A percentile compares a stretch with the other conserved stretches of the same genome.
phyloP scores from a whole-genome alignment of 2,329 filamentous ascomycete genomes.

The Thermoascus crustaceus region DNA sequence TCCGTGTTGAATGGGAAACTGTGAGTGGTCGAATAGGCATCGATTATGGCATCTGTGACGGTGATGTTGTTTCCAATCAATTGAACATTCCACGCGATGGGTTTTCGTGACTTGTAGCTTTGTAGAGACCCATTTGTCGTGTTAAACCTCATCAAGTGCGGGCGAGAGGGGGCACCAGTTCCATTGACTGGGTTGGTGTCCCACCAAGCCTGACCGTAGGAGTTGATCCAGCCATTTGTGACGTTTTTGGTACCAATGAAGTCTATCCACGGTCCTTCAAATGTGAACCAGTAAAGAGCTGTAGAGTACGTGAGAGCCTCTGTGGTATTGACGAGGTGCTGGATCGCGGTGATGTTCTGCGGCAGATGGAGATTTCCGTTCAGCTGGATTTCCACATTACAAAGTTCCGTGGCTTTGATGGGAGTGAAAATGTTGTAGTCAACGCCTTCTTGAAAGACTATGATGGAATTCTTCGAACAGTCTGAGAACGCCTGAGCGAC shows the following conservation, averaged over 20 bases:
- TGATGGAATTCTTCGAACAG: too few relatives aligned
- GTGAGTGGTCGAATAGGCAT: constrained; percentile 27
- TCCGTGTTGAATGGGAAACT: constrained; percentile 38
- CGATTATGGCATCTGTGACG: constrained; percentile 34
- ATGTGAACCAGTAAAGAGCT: constrained; percentile 30
- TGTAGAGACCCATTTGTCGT: constrained; percentile 29
- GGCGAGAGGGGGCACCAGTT: constrained; percentile 32
- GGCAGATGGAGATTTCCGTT: constrained; percentile 39
- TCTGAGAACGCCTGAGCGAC: too few relatives aligned
- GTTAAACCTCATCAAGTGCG: constrained; percentile 35
- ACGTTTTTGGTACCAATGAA: constrained; percentile 27
- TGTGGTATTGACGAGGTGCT: constrained; percentile 27
- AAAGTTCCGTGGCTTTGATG: constrained; percentile 32
- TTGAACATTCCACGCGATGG: constrained; percentile 37
- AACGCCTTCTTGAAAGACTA: constrained; percentile 33
- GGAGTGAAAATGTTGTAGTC: constrained; percentile 38
- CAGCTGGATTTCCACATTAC: constrained; percentile 36
- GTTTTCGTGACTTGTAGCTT: constrained; percentile 37
- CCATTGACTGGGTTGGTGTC: constrained; percentile 33
- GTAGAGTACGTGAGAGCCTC: constrained; percentile 20
- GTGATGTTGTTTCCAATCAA: constrained; percentile 34
- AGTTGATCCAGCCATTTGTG: constrained; percentile 38
- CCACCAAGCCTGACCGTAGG: constrained; percentile 41
- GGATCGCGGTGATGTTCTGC: constrained; percentile 31
- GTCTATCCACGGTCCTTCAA: too few relatives aligned